Conservation (phyloP, 1,284 basidiomycete genomes). For the Singerocomus inundabilis region DNA sequence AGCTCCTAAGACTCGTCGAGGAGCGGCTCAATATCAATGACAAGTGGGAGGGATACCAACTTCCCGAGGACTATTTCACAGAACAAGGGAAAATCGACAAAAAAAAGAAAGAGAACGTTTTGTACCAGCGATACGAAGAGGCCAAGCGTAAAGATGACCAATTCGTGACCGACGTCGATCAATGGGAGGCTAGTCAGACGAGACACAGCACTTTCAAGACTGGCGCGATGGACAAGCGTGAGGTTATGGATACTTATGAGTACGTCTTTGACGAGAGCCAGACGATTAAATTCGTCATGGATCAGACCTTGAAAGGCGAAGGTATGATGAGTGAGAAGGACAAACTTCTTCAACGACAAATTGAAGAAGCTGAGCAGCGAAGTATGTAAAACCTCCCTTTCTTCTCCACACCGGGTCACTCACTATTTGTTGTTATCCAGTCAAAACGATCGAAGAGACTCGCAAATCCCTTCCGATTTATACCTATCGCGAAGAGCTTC, state of each 20-base stretch:
- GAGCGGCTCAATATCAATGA: constrained; percentile 93
- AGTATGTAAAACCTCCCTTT: constrained; percentile 48
- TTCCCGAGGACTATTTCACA: constrained; percentile 97
- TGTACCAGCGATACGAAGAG: constrained; percentile 95
- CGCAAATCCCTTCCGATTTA: constrained; percentile 92
- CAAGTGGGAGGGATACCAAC: constrained; percentile 90
- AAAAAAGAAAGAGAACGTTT: constrained; percentile 91
- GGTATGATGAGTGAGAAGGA: constrained; percentile 81
- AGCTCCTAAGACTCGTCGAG: constrained; percentile 89
- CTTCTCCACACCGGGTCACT: not conserved
- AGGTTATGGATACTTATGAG: constrained; percentile 85
- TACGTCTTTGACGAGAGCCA: constrained; percentile 98
- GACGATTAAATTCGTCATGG: constrained; percentile 94
- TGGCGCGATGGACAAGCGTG: constrained; percentile 86
- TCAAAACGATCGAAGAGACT: constrained; percentile 85
- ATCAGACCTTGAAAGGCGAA: constrained; percentile 71
- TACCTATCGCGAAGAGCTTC: constrained; percentile 80
- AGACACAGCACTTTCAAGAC: constrained; percentile 85
- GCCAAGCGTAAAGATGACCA: constrained; percentile 85
- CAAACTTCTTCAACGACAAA: constrained; percentile 81
- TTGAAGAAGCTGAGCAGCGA: constrained; percentile 89
- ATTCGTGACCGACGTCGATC: constrained; percentile 94
- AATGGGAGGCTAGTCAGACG: constrained; percentile 94
- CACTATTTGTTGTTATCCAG: constrained; percentile 40
- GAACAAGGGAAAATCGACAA: constrained; percentile 99